Evolutionary conservation across 192 early-diverging fungal genomes (phyloP).

Genomic region (Backusella parvicylindrica): DNA sequence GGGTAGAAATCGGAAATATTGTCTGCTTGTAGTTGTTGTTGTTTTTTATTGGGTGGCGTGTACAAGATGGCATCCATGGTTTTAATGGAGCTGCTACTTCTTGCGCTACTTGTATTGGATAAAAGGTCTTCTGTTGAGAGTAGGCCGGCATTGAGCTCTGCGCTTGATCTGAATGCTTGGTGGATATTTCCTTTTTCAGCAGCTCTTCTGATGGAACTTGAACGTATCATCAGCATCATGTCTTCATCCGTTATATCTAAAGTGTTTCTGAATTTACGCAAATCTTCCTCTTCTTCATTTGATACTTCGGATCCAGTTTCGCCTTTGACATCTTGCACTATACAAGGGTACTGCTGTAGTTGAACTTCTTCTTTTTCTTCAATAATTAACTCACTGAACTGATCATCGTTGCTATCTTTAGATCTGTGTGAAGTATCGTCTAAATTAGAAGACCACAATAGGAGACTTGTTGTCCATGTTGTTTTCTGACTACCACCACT

Average conservation of each 20-base stretch:
- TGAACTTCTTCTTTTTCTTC: background rate
- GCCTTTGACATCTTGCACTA: no score
- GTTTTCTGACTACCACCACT: conserved; percentile 16
- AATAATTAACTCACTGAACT: background rate
- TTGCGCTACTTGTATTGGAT: background rate
- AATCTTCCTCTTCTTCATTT: background rate
- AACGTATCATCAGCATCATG: background rate
- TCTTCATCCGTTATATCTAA: background rate
- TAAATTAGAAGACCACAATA: background rate
- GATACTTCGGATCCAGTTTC: background rate
- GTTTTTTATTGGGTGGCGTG: background rate
- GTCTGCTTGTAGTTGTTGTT: no score
- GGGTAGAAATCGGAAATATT: background rate
- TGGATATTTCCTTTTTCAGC: background rate
- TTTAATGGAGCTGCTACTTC: background rate
- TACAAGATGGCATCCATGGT: background rate
- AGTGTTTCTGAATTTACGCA: background rate
- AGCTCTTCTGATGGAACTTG: background rate
- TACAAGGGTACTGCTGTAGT: background rate
- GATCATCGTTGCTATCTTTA: background rate
- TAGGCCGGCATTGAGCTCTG: background rate
- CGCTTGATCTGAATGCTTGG: background rate
- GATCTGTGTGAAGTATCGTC: background rate
- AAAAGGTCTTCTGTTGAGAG: background rate
- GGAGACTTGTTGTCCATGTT: background rate